These are phyloP conservation scores for Pseudocercospora crystallina DNA, from an alignment of 2,329 filamentous ascomycete genomes.

Conservation along the genomic window DNA sequence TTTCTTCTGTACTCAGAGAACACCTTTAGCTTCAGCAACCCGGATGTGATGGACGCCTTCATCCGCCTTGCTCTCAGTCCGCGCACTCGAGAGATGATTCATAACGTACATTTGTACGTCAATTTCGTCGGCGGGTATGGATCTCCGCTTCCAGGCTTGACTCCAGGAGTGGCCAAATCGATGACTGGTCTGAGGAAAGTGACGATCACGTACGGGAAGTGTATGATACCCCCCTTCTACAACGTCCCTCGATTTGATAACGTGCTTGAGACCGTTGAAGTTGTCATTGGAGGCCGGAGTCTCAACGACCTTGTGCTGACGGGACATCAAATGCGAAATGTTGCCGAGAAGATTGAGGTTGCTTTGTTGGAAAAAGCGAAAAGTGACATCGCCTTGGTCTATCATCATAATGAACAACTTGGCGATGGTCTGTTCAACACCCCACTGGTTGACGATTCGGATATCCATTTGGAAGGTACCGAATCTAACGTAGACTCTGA, in stretches of 20 bases:
- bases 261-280: neutral
- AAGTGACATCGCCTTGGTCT: no score
- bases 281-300: neutral
- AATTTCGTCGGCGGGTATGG: slow-evolving; percentile 1
- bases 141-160: neutral
- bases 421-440: no score
- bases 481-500: no score
- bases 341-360: slow-evolving; percentile 3
- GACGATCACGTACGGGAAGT: neutral
- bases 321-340: neutral
- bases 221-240: neutral
- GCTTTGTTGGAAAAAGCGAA: neutral
- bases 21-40: slow-evolving; percentile 3
- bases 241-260: neutral
- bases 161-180: neutral
- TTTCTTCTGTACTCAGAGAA: neutral
- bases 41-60: neutral
- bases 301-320: neutral
- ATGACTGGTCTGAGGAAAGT: neutral
- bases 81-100: neutral
- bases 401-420: no score
- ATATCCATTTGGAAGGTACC: no score
- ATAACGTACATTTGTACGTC: neutral
- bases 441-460: no score
- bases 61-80: slow-evolving; percentile 1